These are phyloP conservation scores for Ogataea hybrid DNA, from an alignment of 1,139 yeast genomes.

Conservation along the genomic window DNA sequence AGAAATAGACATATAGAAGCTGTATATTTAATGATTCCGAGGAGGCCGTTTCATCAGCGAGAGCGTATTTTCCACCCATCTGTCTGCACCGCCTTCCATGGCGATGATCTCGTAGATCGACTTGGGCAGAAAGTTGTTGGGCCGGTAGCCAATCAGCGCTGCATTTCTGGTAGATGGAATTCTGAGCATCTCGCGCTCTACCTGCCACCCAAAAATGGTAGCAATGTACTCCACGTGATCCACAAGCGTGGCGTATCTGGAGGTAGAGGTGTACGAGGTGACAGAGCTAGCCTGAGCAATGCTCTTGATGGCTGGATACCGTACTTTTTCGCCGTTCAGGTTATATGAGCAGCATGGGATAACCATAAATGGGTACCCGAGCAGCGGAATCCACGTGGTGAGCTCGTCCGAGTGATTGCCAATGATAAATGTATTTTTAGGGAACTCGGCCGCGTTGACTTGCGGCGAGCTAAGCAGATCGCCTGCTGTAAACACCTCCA, in stretches of 20 bases:
- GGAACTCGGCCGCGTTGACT: slow-evolving; percentile 68
- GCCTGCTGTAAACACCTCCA: slow-evolving; percentile 47
- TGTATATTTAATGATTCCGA: slow-evolving; percentile 38
- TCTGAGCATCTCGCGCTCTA: slow-evolving; percentile 81
- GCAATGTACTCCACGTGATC: slow-evolving; percentile 80
- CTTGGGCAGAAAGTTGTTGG: slow-evolving; percentile 32
- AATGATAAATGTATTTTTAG: slow-evolving; percentile 71
- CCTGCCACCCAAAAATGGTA: slow-evolving; percentile 72
- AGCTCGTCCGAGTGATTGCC: slow-evolving; percentile 97
- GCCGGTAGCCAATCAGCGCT: slow-evolving; percentile 71
- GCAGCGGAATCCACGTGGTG: slow-evolving; percentile 91
- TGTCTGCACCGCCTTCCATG: slow-evolving; percentile 84
- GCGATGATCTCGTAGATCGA: slow-evolving; percentile 58
- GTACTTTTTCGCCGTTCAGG: slow-evolving; percentile 67
- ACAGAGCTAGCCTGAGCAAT: slow-evolving; percentile 28
- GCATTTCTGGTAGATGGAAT: slow-evolving; percentile 95
- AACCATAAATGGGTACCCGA: slow-evolving; percentile 84
- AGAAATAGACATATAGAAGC: slow-evolving; percentile 6
- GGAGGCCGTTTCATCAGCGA: slow-evolving; percentile 55
- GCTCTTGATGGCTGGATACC: slow-evolving; percentile 50
- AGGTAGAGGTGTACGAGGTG: slow-evolving; percentile 39
- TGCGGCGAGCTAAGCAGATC: slow-evolving; percentile 52
- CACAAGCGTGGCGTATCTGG: slow-evolving; percentile 80
- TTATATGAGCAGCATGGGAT: slow-evolving; percentile 96
- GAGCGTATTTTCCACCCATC: slow-evolving; percentile 83